Evolutionary conservation across 495 filamentous ascomycete genomes (phyloP), one percentile per base, ranked within the genome.

Genomic region (Niebla homalea): DNA sequence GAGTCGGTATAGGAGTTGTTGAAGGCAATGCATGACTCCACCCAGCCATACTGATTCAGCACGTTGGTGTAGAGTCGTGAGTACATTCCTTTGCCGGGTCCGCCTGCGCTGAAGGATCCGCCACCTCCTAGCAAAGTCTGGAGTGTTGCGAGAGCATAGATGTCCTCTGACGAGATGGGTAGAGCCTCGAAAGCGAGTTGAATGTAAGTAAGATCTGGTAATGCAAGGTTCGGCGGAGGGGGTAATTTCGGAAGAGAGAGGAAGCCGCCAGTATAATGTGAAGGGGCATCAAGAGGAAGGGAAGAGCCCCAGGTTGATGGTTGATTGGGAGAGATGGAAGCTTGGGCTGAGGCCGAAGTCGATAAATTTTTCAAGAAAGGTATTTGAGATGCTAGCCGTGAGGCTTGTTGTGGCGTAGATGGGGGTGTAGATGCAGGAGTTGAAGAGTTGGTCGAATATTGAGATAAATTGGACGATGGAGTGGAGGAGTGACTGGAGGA

Each of bases 1-100:
- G 82, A 87, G 65, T 98, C 92, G 0, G 87, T 94, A 72, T 97
- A 98, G 45, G 84, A 84, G 67, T 98, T 88, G 68, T 97, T 97
- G 75, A 97, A 95, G 25, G 90, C 81, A 37, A 94, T 77, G 63
- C 89, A 95, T 53, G 78, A 87, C 66, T 98, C 92, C 11, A 98
- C 85, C 89, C 89, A 97, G 44, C 83, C 87, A 69, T 94, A 77
- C 65, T 96, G 92, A 71, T 98, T 98, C 43, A 98, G 79, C 10
- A 96, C 89, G 65, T 96, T 93, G 51, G 88, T 97, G 71, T 94
- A 98, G 25, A 97, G 77, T 5, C 93, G 84, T 16, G 85, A 90
- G 70, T 95, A 97, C 92, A 98, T 97, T 52, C 92, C 92, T 70
- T 99, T 99, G 43, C 92, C 92, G 18, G 92, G 92, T 2, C 92